phyloP scores from a whole-genome alignment of 2,329 filamentous ascomycete genomes.

The Curvularia eragrostidis region DNA sequence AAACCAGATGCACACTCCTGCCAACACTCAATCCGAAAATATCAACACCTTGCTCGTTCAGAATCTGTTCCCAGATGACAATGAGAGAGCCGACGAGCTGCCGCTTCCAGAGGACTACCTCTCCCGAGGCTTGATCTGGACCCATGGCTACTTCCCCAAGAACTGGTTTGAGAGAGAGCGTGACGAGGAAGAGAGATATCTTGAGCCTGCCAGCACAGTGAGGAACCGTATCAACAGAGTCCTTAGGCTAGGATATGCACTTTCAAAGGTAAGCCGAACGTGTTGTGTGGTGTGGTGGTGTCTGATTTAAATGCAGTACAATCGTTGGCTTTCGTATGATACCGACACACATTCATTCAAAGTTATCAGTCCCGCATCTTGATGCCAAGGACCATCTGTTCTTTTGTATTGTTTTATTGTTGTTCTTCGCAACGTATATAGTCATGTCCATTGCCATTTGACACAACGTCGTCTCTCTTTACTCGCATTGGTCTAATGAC shows the following conservation, averaged over 20 bases:
- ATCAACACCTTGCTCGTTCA: conserved; percentile 40
- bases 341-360: conserved; percentile 37
- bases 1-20: conserved; percentile 28
- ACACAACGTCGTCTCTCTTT: background rate
- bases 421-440: background rate
- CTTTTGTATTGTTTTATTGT: background rate
- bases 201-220: conserved; percentile 67
- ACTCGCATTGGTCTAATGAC: background rate
- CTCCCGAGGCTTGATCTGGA: conserved; percentile 68
- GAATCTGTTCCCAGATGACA: conserved; percentile 57
- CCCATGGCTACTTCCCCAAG: conserved; percentile 63
- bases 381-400: background rate
- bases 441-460: background rate
- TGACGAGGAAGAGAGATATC: conserved; percentile 71
- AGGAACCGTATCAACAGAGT: conserved; percentile 65
- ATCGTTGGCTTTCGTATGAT: conserved; percentile 44
- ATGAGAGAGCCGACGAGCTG: conserved; percentile 47
- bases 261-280: conserved; percentile 47
- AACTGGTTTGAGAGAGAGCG: conserved; percentile 67
- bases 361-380: conserved; percentile 4
- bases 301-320: conserved; percentile 19
- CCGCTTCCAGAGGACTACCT: conserved; percentile 74
- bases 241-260: conserved; percentile 61
- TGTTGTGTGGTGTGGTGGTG: background rate
- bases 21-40: conserved; percentile 24